Evolutionary conservation across 1,139 yeast species (phyloP), one percentile per base, ranked within the genome.

Genomic region (Diutina siamensis): DNA sequence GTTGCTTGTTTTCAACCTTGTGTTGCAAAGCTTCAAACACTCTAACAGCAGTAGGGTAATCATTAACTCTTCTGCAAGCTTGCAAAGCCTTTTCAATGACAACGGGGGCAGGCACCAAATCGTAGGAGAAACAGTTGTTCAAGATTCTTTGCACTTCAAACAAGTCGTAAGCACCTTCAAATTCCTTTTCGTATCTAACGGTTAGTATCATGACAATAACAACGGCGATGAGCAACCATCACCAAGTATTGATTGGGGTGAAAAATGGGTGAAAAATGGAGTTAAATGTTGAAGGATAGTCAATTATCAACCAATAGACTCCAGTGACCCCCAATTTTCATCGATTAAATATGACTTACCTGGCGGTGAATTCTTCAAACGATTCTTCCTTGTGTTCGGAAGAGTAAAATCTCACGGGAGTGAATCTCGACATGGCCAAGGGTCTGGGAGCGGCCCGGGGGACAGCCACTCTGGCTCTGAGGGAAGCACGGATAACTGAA

Each of bases 51-150:
- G 97, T 89, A 52, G 98, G 97, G 72, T 86, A 86, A 72, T 92
- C 98, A 68, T 94, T 88, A 55, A 92, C 97, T 72, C 98, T 86
- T 80, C 98, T 88, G 61, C 97, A 92, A 47, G 98, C 98, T 71
- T 85, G 83, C 64, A 92, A 78, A 46, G 98, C 98, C 72, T 85
- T 85, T 71, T 87, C 96, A 62, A 92, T 77, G 52, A 92, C 97
- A 50, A 84, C 80, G 55, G 98, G 98, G 35, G 98, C 94, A 55
- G 98, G 98, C 48, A 92, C 98, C 68, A 94, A 80, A 72, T 92
- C 98, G 74, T 92, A 92, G 19, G 97, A 85, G 74, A 92, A 92
- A 68, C 94, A 88, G 75, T 92, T 94, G 80, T 94, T 92, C 64
- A 94, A 78, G 53, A 70, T 61, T 67, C 75, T 73, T 71, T 87